Percentiles rank a stretch among this genome's conserved stretches.
Conservation (phyloP, 169 alveolate genomes). For the Cryptosporidium viatorum region DNA sequence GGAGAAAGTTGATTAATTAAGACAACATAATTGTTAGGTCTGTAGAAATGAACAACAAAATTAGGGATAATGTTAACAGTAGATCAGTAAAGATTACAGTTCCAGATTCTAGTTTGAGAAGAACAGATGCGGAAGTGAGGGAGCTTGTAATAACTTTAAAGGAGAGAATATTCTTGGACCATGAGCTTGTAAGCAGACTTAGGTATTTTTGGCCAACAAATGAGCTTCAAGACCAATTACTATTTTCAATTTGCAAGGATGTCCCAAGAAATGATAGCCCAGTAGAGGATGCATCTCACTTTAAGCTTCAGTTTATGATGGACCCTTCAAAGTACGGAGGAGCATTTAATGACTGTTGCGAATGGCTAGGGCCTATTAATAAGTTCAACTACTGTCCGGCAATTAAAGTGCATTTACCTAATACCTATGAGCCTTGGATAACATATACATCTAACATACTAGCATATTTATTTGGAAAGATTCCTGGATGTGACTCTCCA, state of each 20-base stretch:
- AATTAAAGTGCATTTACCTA: conserved; percentile 54
- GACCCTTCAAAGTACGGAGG: conserved; percentile 74
- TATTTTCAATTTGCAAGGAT: conserved; percentile 59
- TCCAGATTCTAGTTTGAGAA: conserved; percentile 63
- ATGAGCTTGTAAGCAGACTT: conserved; percentile 55
- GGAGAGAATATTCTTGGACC: conserved; percentile 64
- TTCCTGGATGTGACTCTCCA: conserved; percentile 55
- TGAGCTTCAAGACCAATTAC: conserved; percentile 62
- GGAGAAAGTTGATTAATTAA: neutral
- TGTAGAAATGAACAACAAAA: neutral
- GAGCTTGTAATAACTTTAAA: conserved; percentile 37
- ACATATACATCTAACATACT: conserved; percentile 57
- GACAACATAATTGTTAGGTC: neutral
- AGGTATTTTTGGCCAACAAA: conserved; percentile 72
- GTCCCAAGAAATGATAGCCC: conserved; percentile 72
- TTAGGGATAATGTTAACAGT: conserved; percentile 28
- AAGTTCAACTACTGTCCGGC: conserved; percentile 70
- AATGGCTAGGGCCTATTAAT: conserved; percentile 70
- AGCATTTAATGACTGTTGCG: conserved; percentile 71
- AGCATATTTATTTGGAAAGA: conserved; percentile 62
- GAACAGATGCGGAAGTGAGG: conserved; percentile 65
- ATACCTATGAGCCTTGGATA: conserved; percentile 75
- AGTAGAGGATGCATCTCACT: conserved; percentile 57
- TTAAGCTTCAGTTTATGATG: conserved; percentile 64
- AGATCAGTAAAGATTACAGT: conserved; percentile 72